Evolutionary conservation across 2,329 filamentous ascomycete genomes (phyloP).

Genomic region (Onygenales sp.): DNA sequence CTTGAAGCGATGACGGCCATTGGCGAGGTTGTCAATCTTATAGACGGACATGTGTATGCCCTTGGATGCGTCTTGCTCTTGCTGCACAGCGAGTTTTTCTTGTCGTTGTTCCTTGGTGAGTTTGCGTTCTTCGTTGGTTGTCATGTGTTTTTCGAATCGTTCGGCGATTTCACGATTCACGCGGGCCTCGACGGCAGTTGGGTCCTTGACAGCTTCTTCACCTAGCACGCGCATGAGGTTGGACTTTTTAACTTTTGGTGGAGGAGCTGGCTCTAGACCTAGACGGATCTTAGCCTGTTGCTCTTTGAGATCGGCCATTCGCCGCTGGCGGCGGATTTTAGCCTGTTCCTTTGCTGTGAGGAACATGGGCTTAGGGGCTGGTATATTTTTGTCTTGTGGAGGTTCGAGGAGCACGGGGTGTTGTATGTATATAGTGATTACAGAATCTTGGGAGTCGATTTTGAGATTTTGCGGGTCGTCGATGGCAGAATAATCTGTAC

Average conservation of each 20-base stretch:
- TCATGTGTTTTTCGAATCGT: slow-evolving; percentile 67
- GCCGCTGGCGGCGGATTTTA: slow-evolving; percentile 78
- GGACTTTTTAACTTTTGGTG: slow-evolving; percentile 92
- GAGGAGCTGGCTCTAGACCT: slow-evolving; percentile 78
- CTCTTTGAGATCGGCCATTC: slow-evolving; percentile 90
- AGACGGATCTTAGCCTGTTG: slow-evolving; percentile 92
- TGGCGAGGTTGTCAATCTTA: slow-evolving; percentile 79
- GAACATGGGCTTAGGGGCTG: slow-evolving; percentile 79
- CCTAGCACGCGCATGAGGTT: slow-evolving; percentile 97
- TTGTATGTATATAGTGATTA: slow-evolving; percentile 84
- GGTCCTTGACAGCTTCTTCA: slow-evolving; percentile 87
- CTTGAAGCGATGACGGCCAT: slow-evolving; percentile 88
- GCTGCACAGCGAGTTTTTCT: slow-evolving; percentile 73
- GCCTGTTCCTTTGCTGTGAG: slow-evolving; percentile 84
- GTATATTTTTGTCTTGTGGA: slow-evolving; percentile 75
- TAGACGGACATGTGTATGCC: slow-evolving; percentile 83
- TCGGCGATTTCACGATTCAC: slow-evolving; percentile 91
- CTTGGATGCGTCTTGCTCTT: slow-evolving; percentile 78
- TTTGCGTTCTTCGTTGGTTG: slow-evolving; percentile 73
- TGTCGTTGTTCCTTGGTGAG: slow-evolving; percentile 78
- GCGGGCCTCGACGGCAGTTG: slow-evolving; percentile 88
- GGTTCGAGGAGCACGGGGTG: slow-evolving; percentile 87
- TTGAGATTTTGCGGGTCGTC: slow-evolving; percentile 59
- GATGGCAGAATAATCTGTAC: slow-evolving; percentile 63
- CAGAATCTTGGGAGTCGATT: slow-evolving; percentile 67